Conservation (phyloP, 495 filamentous ascomycete species). For the Penicillium alfredii region DNA sequence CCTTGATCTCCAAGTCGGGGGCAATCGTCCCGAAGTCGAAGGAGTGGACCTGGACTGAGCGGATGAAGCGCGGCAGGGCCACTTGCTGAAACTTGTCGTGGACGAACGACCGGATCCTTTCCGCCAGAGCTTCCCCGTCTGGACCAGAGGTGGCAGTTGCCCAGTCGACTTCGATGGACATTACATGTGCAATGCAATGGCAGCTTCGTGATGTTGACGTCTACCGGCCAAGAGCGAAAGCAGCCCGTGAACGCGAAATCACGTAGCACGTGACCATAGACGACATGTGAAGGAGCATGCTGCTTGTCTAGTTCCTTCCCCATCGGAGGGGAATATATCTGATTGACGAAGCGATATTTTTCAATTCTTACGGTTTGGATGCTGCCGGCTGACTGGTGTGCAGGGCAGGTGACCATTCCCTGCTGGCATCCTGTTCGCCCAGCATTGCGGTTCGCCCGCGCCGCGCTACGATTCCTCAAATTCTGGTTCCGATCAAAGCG, state of each 20-base stretch:
- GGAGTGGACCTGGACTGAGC: slow-evolving; percentile 86
- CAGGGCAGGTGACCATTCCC: not conserved
- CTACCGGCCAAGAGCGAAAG: slow-evolving; percentile 1
- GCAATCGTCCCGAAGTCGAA: slow-evolving; percentile 85
- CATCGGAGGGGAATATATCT: no score
- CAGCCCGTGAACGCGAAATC: slow-evolving; percentile 8
- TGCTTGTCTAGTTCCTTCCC: no score
- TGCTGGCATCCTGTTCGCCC: not conserved
- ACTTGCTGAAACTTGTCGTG: slow-evolving; percentile 92
- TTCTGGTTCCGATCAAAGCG: slow-evolving; percentile 5
- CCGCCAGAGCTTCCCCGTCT: slow-evolving; percentile 76
- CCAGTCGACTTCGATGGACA: slow-evolving; percentile 99
- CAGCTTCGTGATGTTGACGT: no score
- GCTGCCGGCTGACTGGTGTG: no score
- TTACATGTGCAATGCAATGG: slow-evolving; percentile 42
- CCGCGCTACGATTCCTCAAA: no score
- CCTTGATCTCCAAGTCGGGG: slow-evolving; percentile 86
- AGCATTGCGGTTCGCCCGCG: slow-evolving; percentile 1
- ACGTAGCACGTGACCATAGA: slow-evolving; percentile 15
- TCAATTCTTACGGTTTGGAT: no score
- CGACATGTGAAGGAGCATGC: slow-evolving; percentile 8
- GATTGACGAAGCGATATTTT: no score
- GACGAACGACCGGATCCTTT: slow-evolving; percentile 84
- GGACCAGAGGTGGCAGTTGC: slow-evolving; percentile 81
- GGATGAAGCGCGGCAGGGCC: slow-evolving; percentile 88